Percentiles rank a stretch among this genome's conserved stretches.
Evolutionary conservation across 768 basidiomycete species (phyloP).

Genomic region (Russula emetica): DNA sequence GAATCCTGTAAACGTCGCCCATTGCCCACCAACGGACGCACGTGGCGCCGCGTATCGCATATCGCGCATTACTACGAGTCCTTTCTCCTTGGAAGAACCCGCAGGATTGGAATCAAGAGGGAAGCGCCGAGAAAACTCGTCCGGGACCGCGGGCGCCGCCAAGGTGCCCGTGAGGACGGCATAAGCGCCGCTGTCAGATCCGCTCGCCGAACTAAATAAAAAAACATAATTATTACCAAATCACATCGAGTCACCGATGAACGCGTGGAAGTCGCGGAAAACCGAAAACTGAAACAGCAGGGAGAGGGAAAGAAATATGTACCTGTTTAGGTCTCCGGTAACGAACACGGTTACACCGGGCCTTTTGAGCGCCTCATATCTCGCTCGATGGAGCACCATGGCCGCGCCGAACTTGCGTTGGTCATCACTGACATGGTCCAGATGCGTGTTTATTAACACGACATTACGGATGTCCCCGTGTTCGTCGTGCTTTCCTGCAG

Average conservation of each 20-base stretch:
- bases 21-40: constrained; percentile 41
- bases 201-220: constrained; percentile 38
- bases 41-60: constrained; percentile 42
- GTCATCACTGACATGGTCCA: constrained; percentile 51
- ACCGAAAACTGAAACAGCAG: not conserved
- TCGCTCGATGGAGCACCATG: constrained; percentile 46
- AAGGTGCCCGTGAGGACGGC: constrained; percentile 44
- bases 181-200: constrained; percentile 48
- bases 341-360: constrained; percentile 41
- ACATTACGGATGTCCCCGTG: constrained; percentile 30
- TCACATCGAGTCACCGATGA: not conserved
- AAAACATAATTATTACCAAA: not conserved
- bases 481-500: not conserved
- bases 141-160: constrained; percentile 41
- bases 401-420: constrained; percentile 51
- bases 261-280: not conserved
- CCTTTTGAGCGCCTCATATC: constrained; percentile 42
- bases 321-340: constrained; percentile 51
- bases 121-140: constrained; percentile 43
- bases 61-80: constrained; percentile 40
- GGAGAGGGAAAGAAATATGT: not conserved
- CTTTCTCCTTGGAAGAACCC: not conserved
- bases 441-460: constrained; percentile 49
- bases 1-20: constrained; percentile 53
- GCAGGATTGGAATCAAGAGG: constrained; percentile 32